These are phyloP conservation scores for Alternaria solani DNA, from an alignment of 2,329 filamentous ascomycete species.

Conservation along the genomic window DNA sequence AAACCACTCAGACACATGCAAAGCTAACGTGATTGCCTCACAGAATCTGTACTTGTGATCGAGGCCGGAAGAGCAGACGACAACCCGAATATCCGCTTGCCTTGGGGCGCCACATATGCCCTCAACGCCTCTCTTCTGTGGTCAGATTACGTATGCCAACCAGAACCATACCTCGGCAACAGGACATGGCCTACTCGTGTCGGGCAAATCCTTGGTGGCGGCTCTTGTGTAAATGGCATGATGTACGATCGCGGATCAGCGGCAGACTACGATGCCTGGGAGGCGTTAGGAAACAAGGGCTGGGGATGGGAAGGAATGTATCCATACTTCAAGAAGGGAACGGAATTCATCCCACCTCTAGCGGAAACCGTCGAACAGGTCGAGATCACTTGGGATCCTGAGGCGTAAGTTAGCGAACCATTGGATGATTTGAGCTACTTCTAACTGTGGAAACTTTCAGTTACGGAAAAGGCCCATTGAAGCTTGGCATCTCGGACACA, in stretches of 20 bases:
- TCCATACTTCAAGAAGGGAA: slow-evolving; percentile 41
- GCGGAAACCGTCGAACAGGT: slow-evolving; percentile 21
- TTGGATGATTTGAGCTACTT: no score
- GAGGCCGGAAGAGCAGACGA: slow-evolving; percentile 36
- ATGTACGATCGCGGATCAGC: slow-evolving; percentile 34
- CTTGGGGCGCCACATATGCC: slow-evolving; percentile 32
- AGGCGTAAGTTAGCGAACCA: slow-evolving; percentile 25
- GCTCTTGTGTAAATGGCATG: slow-evolving; percentile 48
- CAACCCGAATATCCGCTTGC: slow-evolving; percentile 33
- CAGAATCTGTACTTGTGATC: slow-evolving; percentile 40
- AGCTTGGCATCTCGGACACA: slow-evolving; percentile 37
- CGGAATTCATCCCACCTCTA: slow-evolving; percentile 35
- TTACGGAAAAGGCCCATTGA: no score
- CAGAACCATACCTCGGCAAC: slow-evolving; percentile 29
- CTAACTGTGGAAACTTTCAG: no score
- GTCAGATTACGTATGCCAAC: no score
- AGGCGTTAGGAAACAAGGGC: slow-evolving; percentile 64
- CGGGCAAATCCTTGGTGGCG: slow-evolving; percentile 34
- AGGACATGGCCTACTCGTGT: slow-evolving; percentile 27
- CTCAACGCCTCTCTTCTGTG: slow-evolving; percentile 32
- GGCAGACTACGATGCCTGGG: slow-evolving; percentile 61
- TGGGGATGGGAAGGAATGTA: slow-evolving; percentile 65
- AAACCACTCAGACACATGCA: no score
- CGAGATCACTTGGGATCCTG: slow-evolving; percentile 35
- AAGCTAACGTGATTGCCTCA: no score